Evolutionary conservation across 2,329 filamentous ascomycete genomes (phyloP).

Genomic region (Fusarium beomiforme): DNA sequence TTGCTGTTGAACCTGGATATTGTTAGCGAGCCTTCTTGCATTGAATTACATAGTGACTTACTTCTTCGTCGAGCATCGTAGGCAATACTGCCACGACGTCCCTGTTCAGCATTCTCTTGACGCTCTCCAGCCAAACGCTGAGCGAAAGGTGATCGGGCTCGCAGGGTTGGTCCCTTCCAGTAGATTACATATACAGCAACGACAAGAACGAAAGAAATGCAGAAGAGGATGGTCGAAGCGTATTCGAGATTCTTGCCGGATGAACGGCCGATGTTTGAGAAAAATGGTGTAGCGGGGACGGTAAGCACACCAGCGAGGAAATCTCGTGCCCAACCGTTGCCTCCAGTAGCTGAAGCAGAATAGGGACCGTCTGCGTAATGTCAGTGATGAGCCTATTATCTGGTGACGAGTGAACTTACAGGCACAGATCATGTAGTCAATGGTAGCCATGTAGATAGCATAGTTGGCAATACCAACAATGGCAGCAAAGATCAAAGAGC

Average conservation of each 20-base stretch:
- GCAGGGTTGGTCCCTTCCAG: constrained; percentile 69
- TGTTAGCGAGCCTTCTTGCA: constrained; percentile 6
- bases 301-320: constrained; percentile 78
- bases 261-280: constrained; percentile 62
- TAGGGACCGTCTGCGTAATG: constrained; percentile 63
- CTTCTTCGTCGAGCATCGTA: constrained; percentile 41
- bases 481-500: constrained; percentile 70
- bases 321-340: constrained; percentile 79
- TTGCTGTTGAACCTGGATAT: constrained; percentile 37
- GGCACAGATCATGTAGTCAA: constrained; percentile 72
- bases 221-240: constrained; percentile 71
- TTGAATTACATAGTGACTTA: constrained; percentile 29
- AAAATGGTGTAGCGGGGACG: constrained; percentile 73
- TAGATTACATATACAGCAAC: constrained; percentile 74
- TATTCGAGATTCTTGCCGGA: constrained; percentile 64
- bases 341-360: constrained; percentile 78
- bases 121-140: constrained; percentile 65
- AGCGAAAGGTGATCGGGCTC: constrained; percentile 71
- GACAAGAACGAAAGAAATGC: constrained; percentile 69
- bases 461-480: constrained; percentile 80
- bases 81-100: constrained; percentile 43
- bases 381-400: background rate
- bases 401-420: constrained; percentile 6
- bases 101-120: constrained; percentile 43
- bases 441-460: constrained; percentile 78